Conservation (phyloP, 495 filamentous ascomycete genomes). For the Aspergillus cavernicola region DNA sequence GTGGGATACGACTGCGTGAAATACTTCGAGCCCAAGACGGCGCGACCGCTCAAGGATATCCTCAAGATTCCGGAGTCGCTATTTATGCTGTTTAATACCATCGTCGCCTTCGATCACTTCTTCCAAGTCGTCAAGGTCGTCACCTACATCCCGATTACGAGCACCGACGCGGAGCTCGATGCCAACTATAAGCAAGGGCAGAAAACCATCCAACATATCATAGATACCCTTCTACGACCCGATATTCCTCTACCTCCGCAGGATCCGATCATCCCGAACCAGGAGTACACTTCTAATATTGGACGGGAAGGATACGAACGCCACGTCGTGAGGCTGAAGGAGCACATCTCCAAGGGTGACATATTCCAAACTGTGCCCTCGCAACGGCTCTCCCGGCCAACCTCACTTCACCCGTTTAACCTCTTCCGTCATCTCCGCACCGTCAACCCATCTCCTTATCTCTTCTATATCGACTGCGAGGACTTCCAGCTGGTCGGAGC, state of each 20-base stretch:
- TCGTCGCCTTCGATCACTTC: constrained; percentile 93
- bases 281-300: constrained; percentile 90
- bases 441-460: constrained; percentile 92
- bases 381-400: constrained; percentile 86
- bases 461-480: constrained; percentile 90
- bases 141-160: constrained; percentile 67
- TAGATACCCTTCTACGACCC: constrained; percentile 64
- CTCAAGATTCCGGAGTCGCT: constrained; percentile 85
- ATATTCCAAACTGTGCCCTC: constrained; percentile 98
- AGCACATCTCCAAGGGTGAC: constrained; percentile 84
- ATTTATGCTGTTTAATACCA: constrained; percentile 97
- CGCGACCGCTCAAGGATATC: constrained; percentile 79
- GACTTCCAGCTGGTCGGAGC: constrained; percentile 95
- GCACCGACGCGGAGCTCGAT: constrained; percentile 47
- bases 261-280: constrained; percentile 62
- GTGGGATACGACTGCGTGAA: constrained; percentile 95
- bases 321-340: constrained; percentile 76
- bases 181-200: constrained; percentile 63
- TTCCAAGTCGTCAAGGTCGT: constrained; percentile 88
- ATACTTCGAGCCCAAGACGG: constrained; percentile 95
- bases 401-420: constrained; percentile 91
- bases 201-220: constrained; percentile 57
- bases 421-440: constrained; percentile 95
- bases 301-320: constrained; percentile 80
- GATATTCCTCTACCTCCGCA: constrained; percentile 76